Conservation (phyloP, 2,329 filamentous ascomycete genomes). For the Monosporascus ibericus region DNA sequence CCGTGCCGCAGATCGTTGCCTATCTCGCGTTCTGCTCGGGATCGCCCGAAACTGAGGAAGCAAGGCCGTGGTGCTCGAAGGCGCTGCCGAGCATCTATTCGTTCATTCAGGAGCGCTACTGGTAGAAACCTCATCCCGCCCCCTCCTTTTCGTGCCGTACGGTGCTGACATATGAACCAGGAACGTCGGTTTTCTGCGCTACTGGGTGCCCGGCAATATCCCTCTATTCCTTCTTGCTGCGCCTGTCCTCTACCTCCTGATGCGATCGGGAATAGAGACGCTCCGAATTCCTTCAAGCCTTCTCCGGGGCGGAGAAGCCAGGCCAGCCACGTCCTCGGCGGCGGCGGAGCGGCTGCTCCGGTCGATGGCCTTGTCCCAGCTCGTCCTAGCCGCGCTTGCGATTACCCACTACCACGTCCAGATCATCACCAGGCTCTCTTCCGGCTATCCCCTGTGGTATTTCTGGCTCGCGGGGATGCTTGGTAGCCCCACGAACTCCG, state of each 20-base stretch:
- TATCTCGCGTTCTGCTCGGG: slow-evolving; percentile 63
- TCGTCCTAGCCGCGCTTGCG: slow-evolving; percentile 64
- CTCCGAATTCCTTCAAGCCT: slow-evolving; percentile 12
- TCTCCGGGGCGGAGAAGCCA: neutral
- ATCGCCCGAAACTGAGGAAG: slow-evolving; percentile 19
- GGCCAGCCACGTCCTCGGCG: neutral
- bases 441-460: slow-evolving; percentile 86
- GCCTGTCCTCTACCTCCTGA: slow-evolving; percentile 67
- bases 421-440: slow-evolving; percentile 84
- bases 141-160: slow-evolving; percentile 2
- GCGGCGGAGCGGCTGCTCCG: slow-evolving; percentile 29
- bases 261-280: slow-evolving; percentile 50
- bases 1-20: slow-evolving; percentile 68
- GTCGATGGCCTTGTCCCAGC: slow-evolving; percentile 65
- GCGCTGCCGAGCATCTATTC: slow-evolving; percentile 81
- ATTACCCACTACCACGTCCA: slow-evolving; percentile 85
- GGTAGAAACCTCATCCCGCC: slow-evolving; percentile 49
- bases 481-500: slow-evolving; percentile 23
- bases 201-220: slow-evolving; percentile 83
- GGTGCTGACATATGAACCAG: slow-evolving; percentile 38
- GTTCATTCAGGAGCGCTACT: slow-evolving; percentile 86
- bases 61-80: slow-evolving; percentile 68
- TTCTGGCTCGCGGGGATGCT: slow-evolving; percentile 62
- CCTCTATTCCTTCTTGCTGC: slow-evolving; percentile 81
- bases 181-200: slow-evolving; percentile 81